A percentile compares a stretch with the other conserved stretches of the same genome.
These are phyloP conservation scores for Moesziomyces sp. DNA, from an alignment of 1,284 basidiomycete species.

Conservation along the genomic window DNA sequence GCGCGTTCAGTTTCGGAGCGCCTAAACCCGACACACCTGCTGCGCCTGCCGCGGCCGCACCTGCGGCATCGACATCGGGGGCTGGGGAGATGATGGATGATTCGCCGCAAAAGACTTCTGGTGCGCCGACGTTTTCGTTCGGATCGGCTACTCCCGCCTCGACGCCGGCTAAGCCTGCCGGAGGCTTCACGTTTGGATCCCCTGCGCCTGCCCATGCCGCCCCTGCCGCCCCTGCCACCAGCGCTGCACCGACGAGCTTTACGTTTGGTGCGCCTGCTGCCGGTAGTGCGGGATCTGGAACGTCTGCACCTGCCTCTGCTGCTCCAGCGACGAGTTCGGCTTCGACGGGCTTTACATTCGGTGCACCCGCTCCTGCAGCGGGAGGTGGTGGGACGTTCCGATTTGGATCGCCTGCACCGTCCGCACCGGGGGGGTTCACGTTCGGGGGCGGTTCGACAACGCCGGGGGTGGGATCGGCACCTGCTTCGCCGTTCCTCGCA, in stretches of 20 bases:
- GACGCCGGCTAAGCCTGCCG: constrained; percentile 7
- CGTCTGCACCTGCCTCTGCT: constrained; percentile 6
- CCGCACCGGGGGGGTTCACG: constrained; percentile 14
- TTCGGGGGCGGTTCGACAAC: constrained; percentile 28
- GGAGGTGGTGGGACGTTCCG: constrained; percentile 15
- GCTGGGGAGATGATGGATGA: constrained; percentile 53
- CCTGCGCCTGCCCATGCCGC: not conserved
- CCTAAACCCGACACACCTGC: constrained; percentile 4
- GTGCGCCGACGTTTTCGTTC: constrained; percentile 7
- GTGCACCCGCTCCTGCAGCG: constrained; percentile 4
- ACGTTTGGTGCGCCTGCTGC: constrained; percentile 26
- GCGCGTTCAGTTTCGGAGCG: constrained; percentile 26
- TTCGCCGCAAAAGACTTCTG: constrained; percentile 18
- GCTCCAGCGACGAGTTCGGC: constrained; percentile 1
- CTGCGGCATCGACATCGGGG: not conserved
- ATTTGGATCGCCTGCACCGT: constrained; percentile 32
- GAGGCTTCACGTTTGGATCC: constrained; percentile 32
- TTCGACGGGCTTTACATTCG: constrained; percentile 30
- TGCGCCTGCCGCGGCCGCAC: not conserved
- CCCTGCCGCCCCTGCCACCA: constrained; percentile 5
- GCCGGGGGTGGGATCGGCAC: constrained; percentile 21
- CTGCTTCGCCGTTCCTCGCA: constrained; percentile 26
- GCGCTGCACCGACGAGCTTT: constrained; percentile 3
- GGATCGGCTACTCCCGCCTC: constrained; percentile 3
- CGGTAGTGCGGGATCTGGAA: too few species aligned